Percentiles rank a stretch among this genome's conserved stretches.
These are phyloP conservation scores for Hordeum vulgare DNA, from an alignment of 176 grass and related monocot genomes.

Conservation along the genomic window DNA sequence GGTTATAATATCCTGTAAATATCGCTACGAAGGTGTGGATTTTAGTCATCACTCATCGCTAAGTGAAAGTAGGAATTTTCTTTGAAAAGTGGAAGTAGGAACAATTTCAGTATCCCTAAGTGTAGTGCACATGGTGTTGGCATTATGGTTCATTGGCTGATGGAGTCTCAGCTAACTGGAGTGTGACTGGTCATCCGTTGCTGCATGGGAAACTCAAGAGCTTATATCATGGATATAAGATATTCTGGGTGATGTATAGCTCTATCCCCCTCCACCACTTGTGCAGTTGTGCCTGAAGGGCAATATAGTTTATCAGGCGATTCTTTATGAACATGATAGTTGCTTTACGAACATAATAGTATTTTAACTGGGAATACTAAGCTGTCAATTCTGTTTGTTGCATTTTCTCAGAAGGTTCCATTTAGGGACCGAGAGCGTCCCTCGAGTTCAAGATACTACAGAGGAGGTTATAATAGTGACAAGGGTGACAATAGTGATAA, in stretches of 20 bases:
- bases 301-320: neutral
- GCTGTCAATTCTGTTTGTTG: slow-evolving; percentile 20
- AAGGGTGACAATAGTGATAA: slow-evolving; percentile 49
- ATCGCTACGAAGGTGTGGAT: neutral
- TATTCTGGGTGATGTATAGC: neutral
- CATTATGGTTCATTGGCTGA: slow-evolving; percentile 16
- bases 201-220: slow-evolving; percentile 1
- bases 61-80: neutral
- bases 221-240: slow-evolving; percentile 11
- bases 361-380: slow-evolving; percentile 26
- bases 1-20: neutral
- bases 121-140: neutral
- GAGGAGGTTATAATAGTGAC: slow-evolving; percentile 59
- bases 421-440: slow-evolving; percentile 56
- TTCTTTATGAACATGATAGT: slow-evolving; percentile 15
- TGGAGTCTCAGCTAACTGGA: slow-evolving; percentile 3
- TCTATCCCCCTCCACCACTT: slow-evolving; percentile 1
- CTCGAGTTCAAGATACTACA: slow-evolving; percentile 62
- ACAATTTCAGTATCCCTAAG: neutral
- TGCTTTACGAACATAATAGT: slow-evolving; percentile 6
- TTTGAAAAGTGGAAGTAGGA: neutral
- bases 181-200: neutral
- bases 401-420: slow-evolving; percentile 50
- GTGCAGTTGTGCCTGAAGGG: neutral
- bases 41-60: neutral